A percentile compares a stretch with the other conserved stretches of the same genome.
Conservation (phyloP, 2,329 filamentous ascomycete genomes). For the Incumbomyces delicatus region DNA sequence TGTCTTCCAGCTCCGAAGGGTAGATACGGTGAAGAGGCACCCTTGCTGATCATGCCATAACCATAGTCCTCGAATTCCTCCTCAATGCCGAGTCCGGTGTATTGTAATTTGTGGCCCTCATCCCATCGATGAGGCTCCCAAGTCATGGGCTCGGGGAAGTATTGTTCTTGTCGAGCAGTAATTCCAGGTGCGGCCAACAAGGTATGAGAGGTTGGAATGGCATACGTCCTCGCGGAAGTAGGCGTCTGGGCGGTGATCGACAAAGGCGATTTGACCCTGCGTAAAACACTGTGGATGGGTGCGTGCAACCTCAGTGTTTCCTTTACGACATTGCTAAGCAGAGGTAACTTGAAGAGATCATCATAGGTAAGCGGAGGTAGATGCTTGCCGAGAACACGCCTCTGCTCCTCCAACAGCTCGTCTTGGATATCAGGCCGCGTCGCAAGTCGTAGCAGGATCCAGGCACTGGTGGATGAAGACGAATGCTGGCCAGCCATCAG, state of each 20-base stretch:
- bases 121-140: slow-evolving; percentile 95
- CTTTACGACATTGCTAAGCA: slow-evolving; percentile 57
- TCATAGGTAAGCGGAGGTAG: slow-evolving; percentile 51
- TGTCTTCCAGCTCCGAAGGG: slow-evolving; percentile 91
- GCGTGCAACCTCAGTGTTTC: slow-evolving; percentile 63
- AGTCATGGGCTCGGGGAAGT: slow-evolving; percentile 69
- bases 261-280: slow-evolving; percentile 60
- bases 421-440: slow-evolving; percentile 59
- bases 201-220: slow-evolving; percentile 69
- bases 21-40: slow-evolving; percentile 77
- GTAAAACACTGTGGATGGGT: slow-evolving; percentile 64
- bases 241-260: slow-evolving; percentile 52
- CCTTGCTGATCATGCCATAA: slow-evolving; percentile 87
- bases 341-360: slow-evolving; percentile 49
- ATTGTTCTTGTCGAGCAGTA: slow-evolving; percentile 58
- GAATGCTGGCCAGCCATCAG: slow-evolving; percentile 80
- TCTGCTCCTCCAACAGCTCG: slow-evolving; percentile 60
- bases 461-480: slow-evolving; percentile 65
- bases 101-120: slow-evolving; percentile 46
- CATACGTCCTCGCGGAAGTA: slow-evolving; percentile 54
- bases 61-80: slow-evolving; percentile 82
- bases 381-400: slow-evolving; percentile 43
- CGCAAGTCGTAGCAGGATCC: slow-evolving; percentile 67
- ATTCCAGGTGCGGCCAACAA: slow-evolving; percentile 81
- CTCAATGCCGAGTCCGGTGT: slow-evolving; percentile 37